These are phyloP conservation scores for Fusarium cyanostomum DNA, from an alignment of 2,329 filamentous ascomycete genomes.

Conservation along the genomic window DNA sequence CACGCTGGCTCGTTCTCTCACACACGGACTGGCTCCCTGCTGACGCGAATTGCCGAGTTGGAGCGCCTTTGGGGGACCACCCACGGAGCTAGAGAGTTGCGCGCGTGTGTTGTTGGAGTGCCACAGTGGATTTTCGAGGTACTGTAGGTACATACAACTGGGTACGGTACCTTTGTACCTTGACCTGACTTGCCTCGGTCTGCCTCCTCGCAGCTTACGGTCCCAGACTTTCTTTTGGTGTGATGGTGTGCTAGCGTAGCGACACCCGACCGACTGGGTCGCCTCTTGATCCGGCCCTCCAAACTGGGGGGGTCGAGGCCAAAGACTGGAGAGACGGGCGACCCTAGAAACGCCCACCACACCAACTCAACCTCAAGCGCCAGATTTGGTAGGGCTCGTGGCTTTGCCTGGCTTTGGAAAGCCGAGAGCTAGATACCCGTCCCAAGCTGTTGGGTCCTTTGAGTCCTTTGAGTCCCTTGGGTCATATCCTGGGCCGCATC, in stretches of 20 bases:
- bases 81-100: slow-evolving; percentile 3
- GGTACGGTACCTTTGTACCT: background rate
- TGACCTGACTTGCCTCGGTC: slow-evolving; percentile 2
- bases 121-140: slow-evolving; percentile 19
- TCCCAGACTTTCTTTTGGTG: slow-evolving; percentile 1
- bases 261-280: slow-evolving; percentile 33
- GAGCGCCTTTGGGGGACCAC: slow-evolving; percentile 5
- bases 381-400: slow-evolving; percentile 35
- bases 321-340: slow-evolving; percentile 12
- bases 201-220: slow-evolving; percentile 5
- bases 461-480: slow-evolving; percentile 17
- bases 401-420: slow-evolving; percentile 25
- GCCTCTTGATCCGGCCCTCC: slow-evolving; percentile 28
- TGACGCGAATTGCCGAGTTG: slow-evolving; percentile 13
- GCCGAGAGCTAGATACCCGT: slow-evolving; percentile 45
- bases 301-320: slow-evolving; percentile 19
- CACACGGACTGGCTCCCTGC: slow-evolving; percentile 5
- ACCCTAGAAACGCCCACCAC: slow-evolving; percentile 21
- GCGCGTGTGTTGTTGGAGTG: slow-evolving; percentile 25
- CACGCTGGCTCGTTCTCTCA: slow-evolving; percentile 5
- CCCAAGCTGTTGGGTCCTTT: slow-evolving; percentile 44
- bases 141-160: no score
- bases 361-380: slow-evolving; percentile 21
- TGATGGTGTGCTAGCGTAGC: slow-evolving; percentile 17
- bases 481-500: slow-evolving; percentile 23